phyloP scores from a whole-genome alignment of 139 green algal genomes.

The Chlamydomonas schloesseri region DNA sequence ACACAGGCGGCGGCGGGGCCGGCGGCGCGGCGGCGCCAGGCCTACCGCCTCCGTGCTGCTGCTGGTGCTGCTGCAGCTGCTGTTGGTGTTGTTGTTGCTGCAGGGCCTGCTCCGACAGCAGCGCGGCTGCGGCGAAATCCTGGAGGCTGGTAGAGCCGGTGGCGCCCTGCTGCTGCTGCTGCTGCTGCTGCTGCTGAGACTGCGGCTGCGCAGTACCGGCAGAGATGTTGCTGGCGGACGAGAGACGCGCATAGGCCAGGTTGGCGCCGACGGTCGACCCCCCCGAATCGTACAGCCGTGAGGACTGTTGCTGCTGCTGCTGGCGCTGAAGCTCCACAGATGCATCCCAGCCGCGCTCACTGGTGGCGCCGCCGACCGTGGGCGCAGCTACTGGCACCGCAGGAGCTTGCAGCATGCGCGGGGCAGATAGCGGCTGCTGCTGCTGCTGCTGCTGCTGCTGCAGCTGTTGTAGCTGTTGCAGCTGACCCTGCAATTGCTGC shows the following conservation, averaged over 20 bases:
- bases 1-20: not conserved
- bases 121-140: not conserved
- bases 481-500: not conserved
- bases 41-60: not conserved
- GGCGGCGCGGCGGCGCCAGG: no score
- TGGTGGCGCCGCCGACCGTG: not conserved
- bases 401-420: no score
- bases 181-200: not conserved
- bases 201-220: no score
- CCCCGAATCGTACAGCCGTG: no score
- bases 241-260: no score
- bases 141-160: not conserved
- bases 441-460: not conserved
- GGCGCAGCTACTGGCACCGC: not conserved
- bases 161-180: not conserved
- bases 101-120: slow-evolving; percentile 19
- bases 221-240: no score
- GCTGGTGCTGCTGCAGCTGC: not conserved
- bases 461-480: not conserved
- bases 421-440: not conserved
- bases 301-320: not conserved
- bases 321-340: not conserved
- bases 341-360: not conserved
- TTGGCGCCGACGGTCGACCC: no score
- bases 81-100: not conserved